These are phyloP conservation scores for Gloeostereum incarnatum DNA, from an alignment of 768 basidiomycete genomes.

Conservation along the genomic window DNA sequence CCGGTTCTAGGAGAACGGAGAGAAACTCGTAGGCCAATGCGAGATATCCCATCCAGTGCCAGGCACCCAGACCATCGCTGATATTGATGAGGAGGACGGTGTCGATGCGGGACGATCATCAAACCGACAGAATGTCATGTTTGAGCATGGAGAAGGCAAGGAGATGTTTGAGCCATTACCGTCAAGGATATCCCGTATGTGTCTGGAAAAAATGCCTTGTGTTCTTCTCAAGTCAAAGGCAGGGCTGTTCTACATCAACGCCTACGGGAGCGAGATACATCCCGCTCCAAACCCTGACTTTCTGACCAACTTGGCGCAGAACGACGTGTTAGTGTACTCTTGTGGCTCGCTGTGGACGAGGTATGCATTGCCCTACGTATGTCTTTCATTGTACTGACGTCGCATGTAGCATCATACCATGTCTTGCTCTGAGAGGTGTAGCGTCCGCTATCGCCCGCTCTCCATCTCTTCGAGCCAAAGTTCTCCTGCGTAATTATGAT, in stretches of 20 bases:
- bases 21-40: slow-evolving; percentile 81
- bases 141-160: slow-evolving; percentile 46
- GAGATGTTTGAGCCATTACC: slow-evolving; percentile 44
- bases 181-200: slow-evolving; percentile 57
- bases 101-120: slow-evolving; percentile 40
- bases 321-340: slow-evolving; percentile 77
- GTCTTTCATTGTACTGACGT: not conserved
- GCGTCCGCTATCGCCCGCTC: slow-evolving; percentile 73
- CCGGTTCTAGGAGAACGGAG: slow-evolving; percentile 60
- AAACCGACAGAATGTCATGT: slow-evolving; percentile 54
- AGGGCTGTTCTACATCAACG: slow-evolving; percentile 86
- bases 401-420: slow-evolving; percentile 70
- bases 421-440: slow-evolving; percentile 77
- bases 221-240: not conserved
- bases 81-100: slow-evolving; percentile 32
- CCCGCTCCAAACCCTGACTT: slow-evolving; percentile 82
- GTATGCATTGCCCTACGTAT: slow-evolving; percentile 24
- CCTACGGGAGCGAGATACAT: slow-evolving; percentile 87
- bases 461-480: slow-evolving; percentile 60
- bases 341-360: slow-evolving; percentile 95
- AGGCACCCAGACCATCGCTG: slow-evolving; percentile 17
- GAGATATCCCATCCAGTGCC: slow-evolving; percentile 83
- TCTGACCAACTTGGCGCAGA: slow-evolving; percentile 46
- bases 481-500: slow-evolving; percentile 66
- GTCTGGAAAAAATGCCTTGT: slow-evolving; percentile 1